Evolutionary conservation across 2,329 filamentous ascomycete species (phyloP).

Genomic region (Colletotrichum tropicale): DNA sequence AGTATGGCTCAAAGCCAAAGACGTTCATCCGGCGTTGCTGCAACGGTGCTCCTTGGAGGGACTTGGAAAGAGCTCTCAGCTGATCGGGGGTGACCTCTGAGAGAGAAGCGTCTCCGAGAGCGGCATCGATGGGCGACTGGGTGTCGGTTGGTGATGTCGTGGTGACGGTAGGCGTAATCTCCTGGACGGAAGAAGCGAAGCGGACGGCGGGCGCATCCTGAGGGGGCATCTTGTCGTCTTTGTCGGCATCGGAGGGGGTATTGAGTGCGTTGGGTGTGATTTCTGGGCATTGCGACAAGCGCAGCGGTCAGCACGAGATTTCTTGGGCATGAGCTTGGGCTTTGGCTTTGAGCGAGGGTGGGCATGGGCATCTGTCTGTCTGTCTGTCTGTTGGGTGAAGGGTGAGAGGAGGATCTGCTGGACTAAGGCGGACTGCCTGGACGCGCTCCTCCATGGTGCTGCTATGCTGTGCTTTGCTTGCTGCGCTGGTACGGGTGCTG

Average conservation of each 20-base stretch:
- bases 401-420: background rate
- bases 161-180: constrained; percentile 61
- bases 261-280: background rate
- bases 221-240: constrained; percentile 26
- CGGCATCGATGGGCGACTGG: constrained; percentile 24
- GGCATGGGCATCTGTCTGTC: background rate
- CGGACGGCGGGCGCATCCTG: constrained; percentile 61
- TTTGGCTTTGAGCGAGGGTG: background rate
- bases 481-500: background rate
- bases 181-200: constrained; percentile 73
- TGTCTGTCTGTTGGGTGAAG: background rate
- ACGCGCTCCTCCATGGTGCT: background rate
- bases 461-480: background rate
- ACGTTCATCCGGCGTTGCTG: constrained; percentile 85
- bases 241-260: constrained; percentile 12
- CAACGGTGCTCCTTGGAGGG: constrained; percentile 74
- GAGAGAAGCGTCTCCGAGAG: constrained; percentile 33
- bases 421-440: background rate
- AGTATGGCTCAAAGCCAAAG: constrained; percentile 90
- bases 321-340: background rate
- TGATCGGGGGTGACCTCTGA: constrained; percentile 62
- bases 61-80: constrained; percentile 73
- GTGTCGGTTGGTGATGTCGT: constrained; percentile 30
- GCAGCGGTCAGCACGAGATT: constrained; percentile 15
- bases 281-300: constrained; percentile 20